Evolutionary conservation across 306 rosid genomes (phyloP), one percentile per base, ranked within the genome.

Genomic region (Sphenostylis stenocarpa): DNA sequence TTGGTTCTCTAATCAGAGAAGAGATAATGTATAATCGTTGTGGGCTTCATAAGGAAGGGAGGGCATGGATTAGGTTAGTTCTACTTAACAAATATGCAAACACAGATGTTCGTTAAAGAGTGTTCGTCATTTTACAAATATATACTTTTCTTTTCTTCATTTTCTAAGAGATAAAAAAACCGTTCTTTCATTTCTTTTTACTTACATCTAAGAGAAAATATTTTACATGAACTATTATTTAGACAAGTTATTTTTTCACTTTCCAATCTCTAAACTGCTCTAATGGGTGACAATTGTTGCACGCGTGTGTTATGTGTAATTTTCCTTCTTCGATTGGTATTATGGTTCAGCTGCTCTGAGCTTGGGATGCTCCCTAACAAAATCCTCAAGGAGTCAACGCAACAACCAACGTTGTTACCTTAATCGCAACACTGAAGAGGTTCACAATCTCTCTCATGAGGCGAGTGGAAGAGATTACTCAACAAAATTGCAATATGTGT

Each of bases 351-450:
- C 94, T 84, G 93, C 94, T 73, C 86, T 93, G 17, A 86, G 55
- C 84, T 76, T 93, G 83, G 97, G 97, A 1, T 93, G 96, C 80
- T 70, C 87, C 28, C 81, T 88, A 14, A 70, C 81, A 69, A 93
- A 85, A 81, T 49, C 90, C 55, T 82, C 97, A 7, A 87, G 91
- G 83, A 86, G 93, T 80, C 90, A 93, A 81, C 83, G 88, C 33
- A 84, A 87, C 72, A 80, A 75, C 58, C 84, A 91, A 14, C 76
- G 84, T 76, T 84, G 84, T 85, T 93, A 93, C 68, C 87, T 93
- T 10, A 86, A 75, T 61, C 68, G 85, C 58, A 80, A 28, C 43
- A 67, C 51, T 29, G 76, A 84, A 26, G 81, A 79, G 77, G 39
- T 64, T 56, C 75, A 47, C 33, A 47, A 41, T 26, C 62, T 67